Percentiles rank a stretch among this genome's conserved stretches.
Evolutionary conservation across 2,329 filamentous ascomycete species (phyloP).

Genomic region (Alternaria alternata): DNA sequence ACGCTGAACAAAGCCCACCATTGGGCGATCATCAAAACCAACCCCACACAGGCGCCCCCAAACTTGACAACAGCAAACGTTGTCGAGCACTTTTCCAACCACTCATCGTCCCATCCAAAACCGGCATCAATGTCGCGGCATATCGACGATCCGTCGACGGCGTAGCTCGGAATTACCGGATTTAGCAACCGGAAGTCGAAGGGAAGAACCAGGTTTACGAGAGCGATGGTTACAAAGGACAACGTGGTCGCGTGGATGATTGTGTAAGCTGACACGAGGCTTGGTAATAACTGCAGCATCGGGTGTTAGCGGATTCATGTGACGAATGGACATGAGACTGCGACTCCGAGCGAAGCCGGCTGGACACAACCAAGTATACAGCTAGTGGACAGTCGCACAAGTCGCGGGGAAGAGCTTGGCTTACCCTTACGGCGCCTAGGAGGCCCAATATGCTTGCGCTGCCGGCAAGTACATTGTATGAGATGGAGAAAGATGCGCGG

Average conservation of each 20-base stretch:
- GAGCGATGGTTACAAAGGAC: conserved; percentile 36
- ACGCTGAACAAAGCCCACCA: conserved; percentile 46
- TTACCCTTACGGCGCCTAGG: conserved; percentile 55
- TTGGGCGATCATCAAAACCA: conserved; percentile 42
- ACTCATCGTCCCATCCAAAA: conserved; percentile 40
- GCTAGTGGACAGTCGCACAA: neutral
- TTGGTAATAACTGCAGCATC: conserved; percentile 29
- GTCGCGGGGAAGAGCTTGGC: conserved; percentile 16
- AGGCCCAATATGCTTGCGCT: conserved; percentile 53
- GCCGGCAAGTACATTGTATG: conserved; percentile 53
- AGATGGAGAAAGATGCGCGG: conserved; percentile 42
- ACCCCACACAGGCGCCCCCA: conserved; percentile 29
- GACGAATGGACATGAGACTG: neutral
- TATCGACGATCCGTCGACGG: conserved; percentile 31
- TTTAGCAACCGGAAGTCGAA: conserved; percentile 27
- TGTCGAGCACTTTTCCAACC: conserved; percentile 39
- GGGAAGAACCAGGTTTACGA: conserved; percentile 37
- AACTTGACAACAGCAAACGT: conserved; percentile 36
- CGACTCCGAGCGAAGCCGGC: neutral
- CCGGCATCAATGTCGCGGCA: conserved; percentile 40
- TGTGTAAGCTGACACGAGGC: conserved; percentile 38
- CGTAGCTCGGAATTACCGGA: conserved; percentile 32
- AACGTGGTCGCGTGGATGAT: conserved; percentile 37
- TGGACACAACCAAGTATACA: neutral
- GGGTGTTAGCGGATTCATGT: conserved; percentile 21